A percentile compares a stretch with the other conserved stretches of the same genome.
These are phyloP conservation scores for Myrica gale DNA, from an alignment of 306 rosid genomes.

Conservation along the genomic window DNA sequence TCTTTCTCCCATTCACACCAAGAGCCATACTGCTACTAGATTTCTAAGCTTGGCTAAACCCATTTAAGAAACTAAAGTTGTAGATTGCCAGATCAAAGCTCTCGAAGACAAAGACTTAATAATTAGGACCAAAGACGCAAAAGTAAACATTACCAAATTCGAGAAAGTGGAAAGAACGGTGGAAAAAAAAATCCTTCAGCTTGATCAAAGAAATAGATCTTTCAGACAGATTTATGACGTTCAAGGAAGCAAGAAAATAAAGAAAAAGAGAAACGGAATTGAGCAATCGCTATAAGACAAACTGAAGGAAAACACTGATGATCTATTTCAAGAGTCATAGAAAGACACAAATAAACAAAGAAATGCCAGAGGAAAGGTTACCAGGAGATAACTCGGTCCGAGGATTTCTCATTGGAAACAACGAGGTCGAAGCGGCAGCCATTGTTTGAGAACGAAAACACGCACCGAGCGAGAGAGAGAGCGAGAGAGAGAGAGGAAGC, in stretches of 20 bases:
- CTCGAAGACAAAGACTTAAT: not conserved
- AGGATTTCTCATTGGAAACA: constrained; percentile 39
- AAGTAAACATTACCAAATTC: not conserved
- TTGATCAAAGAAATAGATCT: not conserved
- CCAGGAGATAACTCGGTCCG: constrained; percentile 39
- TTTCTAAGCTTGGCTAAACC: not conserved
- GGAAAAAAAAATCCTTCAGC: not conserved
- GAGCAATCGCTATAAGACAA: not conserved
- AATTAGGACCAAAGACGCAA: not conserved
- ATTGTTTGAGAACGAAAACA: constrained; percentile 26
- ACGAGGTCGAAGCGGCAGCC: constrained; percentile 63
- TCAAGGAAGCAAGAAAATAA: not conserved
- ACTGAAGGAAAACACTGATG: not conserved
- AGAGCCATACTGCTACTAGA: not conserved
- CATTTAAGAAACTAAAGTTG: not conserved
- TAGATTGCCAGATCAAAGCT: not conserved
- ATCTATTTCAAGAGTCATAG: not conserved
- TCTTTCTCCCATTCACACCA: not conserved
- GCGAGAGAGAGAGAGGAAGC: not conserved
- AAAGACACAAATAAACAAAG: not conserved
- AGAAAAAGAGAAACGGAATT: not conserved
- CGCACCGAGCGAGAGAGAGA: not conserved
- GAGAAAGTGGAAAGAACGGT: not conserved
- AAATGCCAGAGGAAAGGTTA: constrained; percentile 22
- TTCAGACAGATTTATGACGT: not conserved